Evolutionary conservation across 305 asterid species (phyloP), one percentile per base, ranked within the genome.

Genomic region (Solanum hybrid): DNA sequence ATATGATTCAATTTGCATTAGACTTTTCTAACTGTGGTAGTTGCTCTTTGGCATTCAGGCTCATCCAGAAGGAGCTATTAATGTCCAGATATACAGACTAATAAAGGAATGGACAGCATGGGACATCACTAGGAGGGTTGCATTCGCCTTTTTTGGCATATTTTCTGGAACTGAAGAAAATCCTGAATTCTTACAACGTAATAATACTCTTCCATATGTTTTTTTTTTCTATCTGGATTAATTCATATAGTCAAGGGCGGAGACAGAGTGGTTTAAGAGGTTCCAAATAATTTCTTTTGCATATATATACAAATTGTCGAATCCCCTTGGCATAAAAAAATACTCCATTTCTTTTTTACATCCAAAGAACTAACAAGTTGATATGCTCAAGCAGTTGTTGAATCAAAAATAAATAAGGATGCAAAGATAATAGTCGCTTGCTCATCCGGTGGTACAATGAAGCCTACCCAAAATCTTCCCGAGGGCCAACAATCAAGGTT

Each of bases 91-190:
- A 92, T 97, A 96, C 89, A 93, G 99, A 93, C 97, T 97, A 68
- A 97, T 97, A 91, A 97, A 97, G 94, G 99, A 97, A 90, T 97
- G 99, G 99, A 96, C 98, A 20, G 97, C 99, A 20, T 97, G 99
- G 98, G 99, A 97, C 92, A 97, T 97, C 89, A 97, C 98, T 31
- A 93, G 99, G 91, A 92, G 99, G 77, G 98, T 94, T 87, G 99
- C 99, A 51, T 97, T 96, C 90, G 99, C 99, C 10, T 97, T 97
- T 92, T 96, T 96, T 61, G 99, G 99, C 82, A 97, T 97, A 88
- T 95, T 97, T 90, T 91, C 95, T 78, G 99, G 98, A 90, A 96
- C 99, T 85, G 99, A 97, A 93, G 99, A 97, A 93, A 97, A 97
- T 89, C 99, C 98, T 39, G 98, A 96, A 81, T 96, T 97, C 89